A percentile compares a stretch with the other conserved stretches of the same genome.
Evolutionary conservation across 2,329 filamentous ascomycete genomes (phyloP).

Genomic region (Botryotinia narcissicola): DNA sequence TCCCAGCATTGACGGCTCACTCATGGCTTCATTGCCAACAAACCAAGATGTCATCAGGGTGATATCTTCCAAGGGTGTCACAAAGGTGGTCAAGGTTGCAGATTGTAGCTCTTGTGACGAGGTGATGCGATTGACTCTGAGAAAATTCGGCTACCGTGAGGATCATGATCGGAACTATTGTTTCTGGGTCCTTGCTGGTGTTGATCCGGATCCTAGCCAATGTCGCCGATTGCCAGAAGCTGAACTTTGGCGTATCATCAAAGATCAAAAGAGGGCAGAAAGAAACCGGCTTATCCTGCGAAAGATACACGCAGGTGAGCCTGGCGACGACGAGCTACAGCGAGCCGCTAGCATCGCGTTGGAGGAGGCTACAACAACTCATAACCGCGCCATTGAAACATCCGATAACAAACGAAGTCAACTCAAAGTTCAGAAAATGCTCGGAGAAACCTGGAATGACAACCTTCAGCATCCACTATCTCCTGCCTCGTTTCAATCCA

Average conservation of each 20-base stretch:
- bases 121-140: constrained; percentile 83
- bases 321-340: constrained; percentile 80
- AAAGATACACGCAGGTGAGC: constrained; percentile 89
- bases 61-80: constrained; percentile 87
- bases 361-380: constrained; percentile 77
- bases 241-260: constrained; percentile 88
- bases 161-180: constrained; percentile 94
- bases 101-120: constrained; percentile 90
- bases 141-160: constrained; percentile 84
- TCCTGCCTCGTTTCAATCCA: constrained; percentile 63
- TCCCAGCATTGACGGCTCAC: constrained; percentile 79
- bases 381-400: constrained; percentile 60
- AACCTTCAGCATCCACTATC: constrained; percentile 81
- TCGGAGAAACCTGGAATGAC: constrained; percentile 82
- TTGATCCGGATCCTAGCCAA: constrained; percentile 77
- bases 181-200: constrained; percentile 87
- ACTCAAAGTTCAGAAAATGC: constrained; percentile 82
- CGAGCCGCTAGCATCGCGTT: constrained; percentile 84
- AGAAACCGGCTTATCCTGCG: constrained; percentile 86
- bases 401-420: constrained; percentile 73
- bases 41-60: constrained; percentile 89
- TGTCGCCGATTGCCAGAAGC: constrained; percentile 81
- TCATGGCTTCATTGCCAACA: constrained; percentile 80
- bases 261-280: constrained; percentile 79
- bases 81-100: constrained; percentile 90